These are phyloP conservation scores for Penicillium sp. DNA, from an alignment of 2,329 filamentous ascomycete genomes.

Conservation along the genomic window DNA sequence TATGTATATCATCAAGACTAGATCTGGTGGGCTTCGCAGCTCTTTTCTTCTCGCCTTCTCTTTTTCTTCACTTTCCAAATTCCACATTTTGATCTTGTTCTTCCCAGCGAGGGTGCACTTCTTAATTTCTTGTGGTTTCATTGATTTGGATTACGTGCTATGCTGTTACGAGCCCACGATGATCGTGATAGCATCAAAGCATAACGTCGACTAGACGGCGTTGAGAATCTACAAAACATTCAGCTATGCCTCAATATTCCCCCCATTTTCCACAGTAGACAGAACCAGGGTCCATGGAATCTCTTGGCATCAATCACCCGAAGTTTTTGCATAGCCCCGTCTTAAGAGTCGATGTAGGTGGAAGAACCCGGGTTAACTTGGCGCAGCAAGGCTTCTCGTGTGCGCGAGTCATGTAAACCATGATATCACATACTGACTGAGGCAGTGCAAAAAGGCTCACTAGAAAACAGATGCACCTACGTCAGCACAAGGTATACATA, in stretches of 20 bases:
- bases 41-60: not conserved
- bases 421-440: not conserved
- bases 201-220: not conserved
- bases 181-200: not conserved
- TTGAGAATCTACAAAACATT: not conserved
- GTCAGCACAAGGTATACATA: not conserved
- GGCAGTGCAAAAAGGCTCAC: not conserved
- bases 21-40: not conserved
- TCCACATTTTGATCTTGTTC: not conserved
- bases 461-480: not conserved
- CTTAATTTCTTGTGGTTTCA: not conserved
- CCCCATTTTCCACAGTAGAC: not conserved
- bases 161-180: not conserved
- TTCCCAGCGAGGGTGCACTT: not conserved
- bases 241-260: not conserved
- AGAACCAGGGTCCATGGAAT: not conserved
- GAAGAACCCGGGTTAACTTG: not conserved
- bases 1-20: conserved; percentile 2
- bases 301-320: not conserved
- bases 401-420: not conserved
- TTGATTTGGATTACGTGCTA: not conserved
- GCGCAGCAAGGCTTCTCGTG: not conserved
- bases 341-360: not conserved
- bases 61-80: not conserved
- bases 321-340: not conserved